Evolutionary conservation across 768 basidiomycete species (phyloP).

Genomic region (Russula abietina): DNA sequence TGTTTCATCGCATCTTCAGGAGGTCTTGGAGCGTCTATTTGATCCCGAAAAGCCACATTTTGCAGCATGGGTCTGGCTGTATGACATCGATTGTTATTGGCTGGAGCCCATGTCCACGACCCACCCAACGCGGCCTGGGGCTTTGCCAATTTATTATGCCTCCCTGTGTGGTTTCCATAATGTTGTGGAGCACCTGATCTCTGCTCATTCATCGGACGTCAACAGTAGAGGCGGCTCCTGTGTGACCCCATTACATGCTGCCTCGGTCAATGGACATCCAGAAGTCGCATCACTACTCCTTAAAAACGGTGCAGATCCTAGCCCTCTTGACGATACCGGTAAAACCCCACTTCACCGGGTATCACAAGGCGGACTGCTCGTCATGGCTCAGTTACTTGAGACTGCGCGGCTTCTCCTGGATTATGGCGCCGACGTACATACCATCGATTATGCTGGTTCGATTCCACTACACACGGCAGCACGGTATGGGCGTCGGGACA

Average conservation of each 20-base stretch:
- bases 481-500: too few relatives aligned
- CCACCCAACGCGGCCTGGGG: not conserved
- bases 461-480: too few relatives aligned
- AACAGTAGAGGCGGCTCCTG: too few relatives aligned
- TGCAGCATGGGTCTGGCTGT: not conserved
- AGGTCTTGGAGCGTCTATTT: not conserved
- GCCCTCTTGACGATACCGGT: too few relatives aligned
- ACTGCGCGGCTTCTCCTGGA: too few relatives aligned
- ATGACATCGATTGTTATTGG: not conserved
- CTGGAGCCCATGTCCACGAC: not conserved
- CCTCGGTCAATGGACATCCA: not conserved
- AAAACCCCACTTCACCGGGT: too few relatives aligned
- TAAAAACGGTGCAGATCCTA: too few relatives aligned
- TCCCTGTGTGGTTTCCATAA: not conserved
- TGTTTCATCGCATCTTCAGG: not conserved
- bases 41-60: not conserved
- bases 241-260: not conserved
- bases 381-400: too few relatives aligned
- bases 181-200: not conserved
- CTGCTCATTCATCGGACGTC: not conserved
- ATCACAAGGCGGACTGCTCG: too few relatives aligned
- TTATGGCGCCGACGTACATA: too few relatives aligned
- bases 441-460: too few relatives aligned
- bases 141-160: not conserved
- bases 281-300: too few relatives aligned